Conservation (phyloP, 257 asterid genomes). For the Scutellaria barbata region DNA sequence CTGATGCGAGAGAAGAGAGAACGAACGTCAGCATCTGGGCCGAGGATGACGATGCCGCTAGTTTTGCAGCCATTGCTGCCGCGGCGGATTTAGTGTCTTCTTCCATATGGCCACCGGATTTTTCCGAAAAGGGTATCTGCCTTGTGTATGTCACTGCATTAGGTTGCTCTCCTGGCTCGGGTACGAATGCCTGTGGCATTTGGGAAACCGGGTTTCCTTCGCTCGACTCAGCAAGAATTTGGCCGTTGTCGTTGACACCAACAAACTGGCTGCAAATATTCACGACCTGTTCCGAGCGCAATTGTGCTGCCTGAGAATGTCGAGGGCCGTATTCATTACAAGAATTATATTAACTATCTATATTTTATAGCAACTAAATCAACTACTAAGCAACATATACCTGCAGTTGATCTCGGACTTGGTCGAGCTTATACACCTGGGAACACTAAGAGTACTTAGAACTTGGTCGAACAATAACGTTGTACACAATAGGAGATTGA, state of each 20-base stretch:
- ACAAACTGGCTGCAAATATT: conserved; percentile 48
- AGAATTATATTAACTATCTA: neutral
- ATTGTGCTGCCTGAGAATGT: conserved; percentile 69
- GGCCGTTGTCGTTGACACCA: conserved; percentile 40
- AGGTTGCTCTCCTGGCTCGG: conserved; percentile 52
- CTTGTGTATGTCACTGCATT: conserved; percentile 63
- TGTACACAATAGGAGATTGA: neutral
- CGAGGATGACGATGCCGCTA: conserved; percentile 80
- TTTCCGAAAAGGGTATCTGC: conserved; percentile 54
- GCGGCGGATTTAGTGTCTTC: conserved; percentile 76
- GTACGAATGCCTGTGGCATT: conserved; percentile 39
- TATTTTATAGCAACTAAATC: neutral
- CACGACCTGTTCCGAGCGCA: conserved; percentile 59
- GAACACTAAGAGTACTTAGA: conserved; percentile 16
- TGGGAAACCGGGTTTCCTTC: conserved; percentile 40
- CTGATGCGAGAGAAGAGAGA: conserved; percentile 85
- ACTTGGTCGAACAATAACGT: conserved; percentile 28
- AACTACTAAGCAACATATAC: conserved; percentile 39
- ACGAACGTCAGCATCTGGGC: conserved; percentile 84
- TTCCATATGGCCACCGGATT: conserved; percentile 46
- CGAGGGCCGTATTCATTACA: conserved; percentile 5
- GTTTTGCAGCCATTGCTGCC: conserved; percentile 89
- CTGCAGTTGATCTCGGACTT: conserved; percentile 82
- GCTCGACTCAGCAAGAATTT: conserved; percentile 41
- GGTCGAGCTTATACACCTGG: conserved; percentile 82